Evolutionary conservation across 2,329 filamentous ascomycete genomes (phyloP).

Genomic region (Trichoderma lentiforme): DNA sequence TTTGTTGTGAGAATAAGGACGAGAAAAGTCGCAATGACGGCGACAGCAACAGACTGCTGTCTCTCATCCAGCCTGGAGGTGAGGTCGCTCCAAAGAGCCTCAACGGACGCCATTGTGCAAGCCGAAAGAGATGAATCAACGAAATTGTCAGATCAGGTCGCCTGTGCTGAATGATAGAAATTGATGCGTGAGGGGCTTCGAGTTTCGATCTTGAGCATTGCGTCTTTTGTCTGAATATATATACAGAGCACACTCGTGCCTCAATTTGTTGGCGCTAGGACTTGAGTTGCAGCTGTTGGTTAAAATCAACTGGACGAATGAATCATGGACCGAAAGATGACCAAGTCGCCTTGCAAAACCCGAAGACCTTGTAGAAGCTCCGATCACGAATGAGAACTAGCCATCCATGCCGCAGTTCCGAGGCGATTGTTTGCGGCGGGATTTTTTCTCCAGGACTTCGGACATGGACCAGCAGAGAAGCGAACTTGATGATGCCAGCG

Average conservation of each 20-base stretch:
- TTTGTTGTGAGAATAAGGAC: conserved; percentile 28
- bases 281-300: background rate
- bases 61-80: conserved; percentile 19
- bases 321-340: background rate
- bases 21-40: conserved; percentile 26
- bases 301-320: background rate
- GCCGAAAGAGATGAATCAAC: background rate
- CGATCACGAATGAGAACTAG: background rate
- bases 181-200: background rate
- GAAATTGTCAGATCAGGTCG: background rate
- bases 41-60: conserved; percentile 25
- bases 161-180: background rate
- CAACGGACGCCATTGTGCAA: background rate
- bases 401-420: background rate
- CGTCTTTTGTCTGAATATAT: conserved; percentile 1
- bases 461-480: background rate
- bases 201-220: background rate
- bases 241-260: background rate
- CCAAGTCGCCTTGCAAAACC: background rate
- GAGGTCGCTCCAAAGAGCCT: background rate
- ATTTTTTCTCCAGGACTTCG: background rate
- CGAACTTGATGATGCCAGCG: conserved; percentile 8
- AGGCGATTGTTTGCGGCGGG: background rate
- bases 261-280: background rate
- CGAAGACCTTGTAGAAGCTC: conserved; percentile 6